Evolutionary conservation across 495 filamentous ascomycete genomes (phyloP).

Genomic region (Penicillium cosmopolitanum): DNA sequence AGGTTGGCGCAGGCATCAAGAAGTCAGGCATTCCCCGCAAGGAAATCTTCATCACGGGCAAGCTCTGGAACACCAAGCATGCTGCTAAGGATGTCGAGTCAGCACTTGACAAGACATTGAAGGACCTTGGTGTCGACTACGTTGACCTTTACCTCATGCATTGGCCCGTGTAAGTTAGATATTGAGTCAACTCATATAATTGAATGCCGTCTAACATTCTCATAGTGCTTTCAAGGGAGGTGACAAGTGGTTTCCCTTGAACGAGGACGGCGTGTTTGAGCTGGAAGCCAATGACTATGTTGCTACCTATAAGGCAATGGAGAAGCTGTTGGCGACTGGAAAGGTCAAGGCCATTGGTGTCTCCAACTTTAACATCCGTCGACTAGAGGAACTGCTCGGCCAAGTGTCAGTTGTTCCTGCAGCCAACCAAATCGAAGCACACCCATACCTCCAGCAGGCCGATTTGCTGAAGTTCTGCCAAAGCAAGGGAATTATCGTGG

Average conservation of each 20-base stretch:
- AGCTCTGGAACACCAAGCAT: constrained; percentile 56
- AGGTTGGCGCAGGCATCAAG: constrained; percentile 64
- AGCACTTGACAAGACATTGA: constrained; percentile 54
- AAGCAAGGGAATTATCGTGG: constrained; percentile 55
- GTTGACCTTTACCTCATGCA: constrained; percentile 74
- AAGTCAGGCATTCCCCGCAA: constrained; percentile 60
- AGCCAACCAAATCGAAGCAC: constrained; percentile 64
- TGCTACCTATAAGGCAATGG: constrained; percentile 66
- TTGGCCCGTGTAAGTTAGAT: constrained; percentile 58
- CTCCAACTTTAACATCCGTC: constrained; percentile 57
- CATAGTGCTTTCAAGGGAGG: constrained; percentile 29
- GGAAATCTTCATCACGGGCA: constrained; percentile 75
- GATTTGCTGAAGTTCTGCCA: constrained; percentile 51
- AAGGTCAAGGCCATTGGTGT: constrained; percentile 62
- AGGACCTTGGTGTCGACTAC: constrained; percentile 66
- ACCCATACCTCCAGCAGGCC: constrained; percentile 63
- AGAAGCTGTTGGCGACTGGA: constrained; percentile 58
- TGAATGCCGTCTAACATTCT: neutral
- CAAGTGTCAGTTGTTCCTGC: constrained; percentile 48
- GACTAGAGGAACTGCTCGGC: constrained; percentile 45
- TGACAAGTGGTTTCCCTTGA: constrained; percentile 48
- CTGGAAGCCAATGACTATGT: constrained; percentile 53
- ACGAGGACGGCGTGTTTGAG: constrained; percentile 35
- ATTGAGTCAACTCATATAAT: neutral
- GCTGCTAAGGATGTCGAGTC: constrained; percentile 38